phyloP scores from a whole-genome alignment of 495 filamentous ascomycete genomes.

The Acidiella bohemica region DNA sequence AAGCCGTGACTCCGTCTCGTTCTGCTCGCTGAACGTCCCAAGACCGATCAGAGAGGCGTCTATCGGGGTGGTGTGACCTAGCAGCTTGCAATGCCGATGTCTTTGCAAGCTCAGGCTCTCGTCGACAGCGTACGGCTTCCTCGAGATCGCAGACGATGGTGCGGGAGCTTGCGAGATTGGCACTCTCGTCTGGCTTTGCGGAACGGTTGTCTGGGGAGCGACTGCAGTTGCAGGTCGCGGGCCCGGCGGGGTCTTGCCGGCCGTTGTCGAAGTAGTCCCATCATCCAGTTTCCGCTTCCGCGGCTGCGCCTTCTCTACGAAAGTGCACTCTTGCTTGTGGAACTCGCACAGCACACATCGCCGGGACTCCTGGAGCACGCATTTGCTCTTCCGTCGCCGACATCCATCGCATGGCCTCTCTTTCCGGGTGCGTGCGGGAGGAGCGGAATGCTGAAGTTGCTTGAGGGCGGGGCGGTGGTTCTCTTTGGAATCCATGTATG shows the following conservation, averaged over 20 bases:
- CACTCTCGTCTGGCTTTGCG: not conserved
- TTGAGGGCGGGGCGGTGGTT: slow-evolving; percentile 22
- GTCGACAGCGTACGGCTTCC: slow-evolving; percentile 21
- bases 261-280: slow-evolving; percentile 7
- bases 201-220: not conserved
- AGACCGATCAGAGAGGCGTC: slow-evolving; percentile 60
- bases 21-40: slow-evolving; percentile 54
- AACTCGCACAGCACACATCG: slow-evolving; percentile 42
- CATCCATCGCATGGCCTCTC: slow-evolving; percentile 55
- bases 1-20: slow-evolving; percentile 53
- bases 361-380: slow-evolving; percentile 84
- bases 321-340: slow-evolving; percentile 37
- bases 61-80: slow-evolving; percentile 48
- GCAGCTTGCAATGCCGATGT: slow-evolving; percentile 29
- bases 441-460: slow-evolving; percentile 12
- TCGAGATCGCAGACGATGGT: slow-evolving; percentile 4
- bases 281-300: slow-evolving; percentile 36
- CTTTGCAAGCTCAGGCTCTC: slow-evolving; percentile 30
- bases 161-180: not conserved
- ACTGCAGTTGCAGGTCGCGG: too few species aligned
- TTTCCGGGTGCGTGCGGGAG: slow-evolving; percentile 7
- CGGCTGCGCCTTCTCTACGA: slow-evolving; percentile 35
- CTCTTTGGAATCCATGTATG: slow-evolving; percentile 24
- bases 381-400: slow-evolving; percentile 70
- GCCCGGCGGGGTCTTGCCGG: not conserved